These are phyloP conservation scores for Nitzschia sp. DNA, from an alignment of 108 stramenopile species.

Conservation along the genomic window DNA sequence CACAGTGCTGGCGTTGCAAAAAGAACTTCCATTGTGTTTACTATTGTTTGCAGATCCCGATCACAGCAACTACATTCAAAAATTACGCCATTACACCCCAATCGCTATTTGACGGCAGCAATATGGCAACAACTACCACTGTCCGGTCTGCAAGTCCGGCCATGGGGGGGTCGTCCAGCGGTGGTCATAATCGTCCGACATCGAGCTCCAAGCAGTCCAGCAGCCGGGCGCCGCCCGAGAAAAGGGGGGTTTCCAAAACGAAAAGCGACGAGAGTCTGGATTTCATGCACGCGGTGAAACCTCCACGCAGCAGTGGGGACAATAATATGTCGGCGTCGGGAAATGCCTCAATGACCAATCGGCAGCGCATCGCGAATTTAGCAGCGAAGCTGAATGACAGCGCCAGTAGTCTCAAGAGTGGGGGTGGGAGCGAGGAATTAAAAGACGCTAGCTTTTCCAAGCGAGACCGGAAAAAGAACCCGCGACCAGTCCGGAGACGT, in stretches of 20 bases:
- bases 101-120: too few relatives aligned
- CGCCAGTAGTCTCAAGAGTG: slow-evolving; percentile 1
- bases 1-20: too few relatives aligned
- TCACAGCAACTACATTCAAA: too few relatives aligned
- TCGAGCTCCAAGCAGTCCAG: slow-evolving; percentile 1
- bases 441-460: background rate
- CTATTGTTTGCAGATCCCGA: too few relatives aligned
- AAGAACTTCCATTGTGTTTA: too few relatives aligned
- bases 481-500: background rate
- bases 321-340: too few relatives aligned
- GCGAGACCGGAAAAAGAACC: background rate
- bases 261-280: slow-evolving; percentile 16
- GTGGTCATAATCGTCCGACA: background rate
- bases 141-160: background rate
- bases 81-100: too few relatives aligned
- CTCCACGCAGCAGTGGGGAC: background rate
- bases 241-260: background rate
- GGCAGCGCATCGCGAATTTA: slow-evolving; percentile 4
- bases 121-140: slow-evolving; percentile 7
- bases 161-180: background rate
- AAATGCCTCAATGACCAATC: slow-evolving; percentile 7
- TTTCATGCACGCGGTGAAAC: slow-evolving; percentile 9
- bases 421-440: background rate
- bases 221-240: background rate
- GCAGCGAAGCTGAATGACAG: slow-evolving; percentile 11